phyloP scores from a whole-genome alignment of 2,329 filamentous ascomycete genomes.

The Exophiala sp. region DNA sequence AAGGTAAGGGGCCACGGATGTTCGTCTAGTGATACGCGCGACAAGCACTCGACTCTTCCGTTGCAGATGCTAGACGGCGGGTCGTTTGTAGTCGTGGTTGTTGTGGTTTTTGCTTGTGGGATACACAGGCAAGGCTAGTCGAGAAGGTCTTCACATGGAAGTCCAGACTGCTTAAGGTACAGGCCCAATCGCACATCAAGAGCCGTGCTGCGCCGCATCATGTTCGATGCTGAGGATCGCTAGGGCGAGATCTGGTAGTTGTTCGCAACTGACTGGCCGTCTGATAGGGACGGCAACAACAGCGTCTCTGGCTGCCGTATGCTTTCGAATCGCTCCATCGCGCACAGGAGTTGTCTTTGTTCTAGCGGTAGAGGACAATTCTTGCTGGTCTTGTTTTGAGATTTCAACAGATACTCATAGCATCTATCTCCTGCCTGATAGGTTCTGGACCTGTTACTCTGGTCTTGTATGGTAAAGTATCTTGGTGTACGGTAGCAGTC shows the following conservation, averaged over 20 bases:
- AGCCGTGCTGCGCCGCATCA: background rate
- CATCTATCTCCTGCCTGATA: constrained; percentile 29
- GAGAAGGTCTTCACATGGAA: background rate
- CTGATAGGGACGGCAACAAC: background rate
- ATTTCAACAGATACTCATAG: constrained; percentile 27
- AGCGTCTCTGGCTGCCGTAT: background rate
- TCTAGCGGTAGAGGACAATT: constrained; percentile 17
- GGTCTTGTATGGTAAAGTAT: constrained; percentile 56
- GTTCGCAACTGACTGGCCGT: background rate
- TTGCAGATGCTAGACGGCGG: background rate
- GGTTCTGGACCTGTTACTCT: constrained; percentile 23
- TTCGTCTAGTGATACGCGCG: background rate
- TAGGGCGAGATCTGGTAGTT: background rate
- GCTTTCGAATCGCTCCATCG: background rate
- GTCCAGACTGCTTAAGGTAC: background rate
- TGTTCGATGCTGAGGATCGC: background rate
- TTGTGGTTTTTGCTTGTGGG: background rate
- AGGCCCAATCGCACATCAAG: background rate
- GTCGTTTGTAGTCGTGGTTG: background rate
- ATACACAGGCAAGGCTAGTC: background rate
- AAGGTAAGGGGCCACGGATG: background rate
- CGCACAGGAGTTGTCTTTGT: constrained; percentile 12
- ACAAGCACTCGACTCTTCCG: background rate
- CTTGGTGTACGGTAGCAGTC: constrained; percentile 58
- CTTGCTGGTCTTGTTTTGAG: constrained; percentile 21